Evolutionary conservation across 805 yeast species (phyloP).

Genomic region (Cephaloascus albidus): DNA sequence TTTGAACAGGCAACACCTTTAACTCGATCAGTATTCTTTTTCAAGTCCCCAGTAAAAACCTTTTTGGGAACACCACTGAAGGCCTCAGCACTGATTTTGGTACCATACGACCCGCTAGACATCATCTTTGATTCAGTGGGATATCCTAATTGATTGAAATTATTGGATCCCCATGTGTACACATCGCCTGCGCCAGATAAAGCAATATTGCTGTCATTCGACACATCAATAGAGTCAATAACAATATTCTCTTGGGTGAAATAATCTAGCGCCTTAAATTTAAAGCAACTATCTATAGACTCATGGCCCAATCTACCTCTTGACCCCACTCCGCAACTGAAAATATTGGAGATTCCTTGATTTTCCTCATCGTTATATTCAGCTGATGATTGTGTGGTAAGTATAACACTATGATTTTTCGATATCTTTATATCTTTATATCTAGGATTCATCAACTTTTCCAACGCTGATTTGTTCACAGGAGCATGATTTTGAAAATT

Average conservation of each 20-base stretch:
- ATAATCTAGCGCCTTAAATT: slow-evolving; percentile 31
- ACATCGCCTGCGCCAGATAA: slow-evolving; percentile 43
- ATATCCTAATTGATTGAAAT: slow-evolving; percentile 58
- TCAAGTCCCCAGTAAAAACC: slow-evolving; percentile 5
- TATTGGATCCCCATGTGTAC: slow-evolving; percentile 75
- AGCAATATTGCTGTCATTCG: slow-evolving; percentile 62
- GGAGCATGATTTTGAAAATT: slow-evolving; percentile 10
- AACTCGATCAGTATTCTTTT: slow-evolving; percentile 16
- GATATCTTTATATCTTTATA: slow-evolving; percentile 43
- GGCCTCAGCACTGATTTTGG: slow-evolving; percentile 3
- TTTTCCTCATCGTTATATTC: slow-evolving; percentile 20
- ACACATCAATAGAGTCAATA: slow-evolving; percentile 29
- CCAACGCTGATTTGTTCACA: slow-evolving; percentile 9
- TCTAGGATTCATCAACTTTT: slow-evolving; percentile 27
- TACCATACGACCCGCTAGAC: not conserved
- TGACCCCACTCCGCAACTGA: slow-evolving; percentile 57
- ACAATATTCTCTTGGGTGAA: slow-evolving; percentile 20
- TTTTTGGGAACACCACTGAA: not conserved
- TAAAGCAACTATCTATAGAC: slow-evolving; percentile 24
- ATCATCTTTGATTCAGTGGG: slow-evolving; percentile 12
- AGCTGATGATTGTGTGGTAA: slow-evolving; percentile 26
- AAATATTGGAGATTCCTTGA: slow-evolving; percentile 21
- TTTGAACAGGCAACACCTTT: slow-evolving; percentile 52
- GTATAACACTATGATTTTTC: slow-evolving; percentile 53
- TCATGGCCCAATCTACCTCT: slow-evolving; percentile 67